Evolutionary conservation across 345 rosid species (phyloP), one percentile per base, ranked within the genome.

Genomic region (Dipteronia dyeriana): DNA sequence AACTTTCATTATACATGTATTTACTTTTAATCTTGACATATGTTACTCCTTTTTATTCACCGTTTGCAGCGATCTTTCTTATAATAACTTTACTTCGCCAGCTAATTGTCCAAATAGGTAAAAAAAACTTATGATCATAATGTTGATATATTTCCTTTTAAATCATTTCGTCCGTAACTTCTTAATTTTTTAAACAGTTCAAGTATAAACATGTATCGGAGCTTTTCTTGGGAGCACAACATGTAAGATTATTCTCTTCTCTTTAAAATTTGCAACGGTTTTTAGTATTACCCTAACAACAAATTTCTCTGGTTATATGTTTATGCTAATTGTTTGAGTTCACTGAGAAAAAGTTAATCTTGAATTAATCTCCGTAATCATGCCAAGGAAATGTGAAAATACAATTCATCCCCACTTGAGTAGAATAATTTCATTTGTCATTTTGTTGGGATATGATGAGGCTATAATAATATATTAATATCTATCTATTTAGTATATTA

Each of bases 41-140:
- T 7, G 14, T 31, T 19, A 2, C 19, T 34, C 47, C 7, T 34
- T 66, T 66, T 66, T 7, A 2, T 34, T 60, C 16, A 1, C 51
- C 49, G 59, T 13, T n/a, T 82, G 80, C 90, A 92, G 94, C 14
- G 93, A 92, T 85, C 86, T 92, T 73, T 90, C 97, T 7, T 89
- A 88, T 73, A 92, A 92, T 75, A 86, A 90, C 79, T 89, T 92
- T 76, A 70, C 82, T 81, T 38, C 80, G 88, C 85, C 49, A 80
- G 84, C 66, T 29, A 2, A 2, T 7, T 63, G 67, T 63, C n/a
- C 41, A 25, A 5, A 11, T 4, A 23, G 66, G 66, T 62, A 62
- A 26, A 25, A 26, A 25, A 62, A 23, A 26, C 38, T 47, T 47
- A 3, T 47, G 4, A 47, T 11, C 53, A 47, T 10, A 47, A 47